phyloP scores from a whole-genome alignment of 768 basidiomycete genomes.

The Nidularia pulvinata region DNA sequence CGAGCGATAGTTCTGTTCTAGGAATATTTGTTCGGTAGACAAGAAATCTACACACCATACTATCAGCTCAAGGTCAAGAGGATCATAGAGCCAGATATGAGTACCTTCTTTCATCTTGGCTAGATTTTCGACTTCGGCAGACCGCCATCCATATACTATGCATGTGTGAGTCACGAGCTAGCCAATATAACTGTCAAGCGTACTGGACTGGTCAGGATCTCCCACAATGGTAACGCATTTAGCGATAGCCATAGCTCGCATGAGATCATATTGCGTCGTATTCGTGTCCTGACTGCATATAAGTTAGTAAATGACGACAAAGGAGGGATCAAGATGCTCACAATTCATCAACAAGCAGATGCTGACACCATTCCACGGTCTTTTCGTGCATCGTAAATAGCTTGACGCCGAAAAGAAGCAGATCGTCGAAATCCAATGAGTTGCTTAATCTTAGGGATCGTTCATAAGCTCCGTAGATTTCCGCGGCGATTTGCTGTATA shows the following conservation, averaged over 20 bases:
- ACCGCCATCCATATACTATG: constrained; percentile 84
- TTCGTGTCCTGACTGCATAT: constrained; percentile 75
- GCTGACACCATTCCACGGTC: constrained; percentile 57
- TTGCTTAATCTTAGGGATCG: constrained; percentile 56
- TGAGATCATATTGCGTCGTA: constrained; percentile 76
- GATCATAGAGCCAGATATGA: not conserved
- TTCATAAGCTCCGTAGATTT: constrained; percentile 71
- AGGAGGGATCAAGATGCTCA: constrained; percentile 30
- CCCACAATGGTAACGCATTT: constrained; percentile 79
- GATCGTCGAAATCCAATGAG: constrained; percentile 87
- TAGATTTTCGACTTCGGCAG: constrained; percentile 77
- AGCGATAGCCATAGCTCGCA: constrained; percentile 60
- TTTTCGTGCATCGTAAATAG: constrained; percentile 53
- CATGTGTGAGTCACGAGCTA: not conserved
- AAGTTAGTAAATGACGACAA: not conserved
- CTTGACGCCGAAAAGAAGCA: constrained; percentile 70
- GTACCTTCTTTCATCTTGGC: constrained; percentile 67
- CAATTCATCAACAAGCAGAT: constrained; percentile 85
- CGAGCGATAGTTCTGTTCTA: constrained; percentile 89
- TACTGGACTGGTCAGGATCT: constrained; percentile 90
- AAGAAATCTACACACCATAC: constrained; percentile 56
- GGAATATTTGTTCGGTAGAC: constrained; percentile 61
- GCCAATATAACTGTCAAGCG: not conserved
- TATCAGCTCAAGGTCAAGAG: not conserved
- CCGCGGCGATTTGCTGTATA: constrained; percentile 39